Conservation (phyloP, 2,329 filamentous ascomycete genomes). For the Ceratocystis papillata region DNA sequence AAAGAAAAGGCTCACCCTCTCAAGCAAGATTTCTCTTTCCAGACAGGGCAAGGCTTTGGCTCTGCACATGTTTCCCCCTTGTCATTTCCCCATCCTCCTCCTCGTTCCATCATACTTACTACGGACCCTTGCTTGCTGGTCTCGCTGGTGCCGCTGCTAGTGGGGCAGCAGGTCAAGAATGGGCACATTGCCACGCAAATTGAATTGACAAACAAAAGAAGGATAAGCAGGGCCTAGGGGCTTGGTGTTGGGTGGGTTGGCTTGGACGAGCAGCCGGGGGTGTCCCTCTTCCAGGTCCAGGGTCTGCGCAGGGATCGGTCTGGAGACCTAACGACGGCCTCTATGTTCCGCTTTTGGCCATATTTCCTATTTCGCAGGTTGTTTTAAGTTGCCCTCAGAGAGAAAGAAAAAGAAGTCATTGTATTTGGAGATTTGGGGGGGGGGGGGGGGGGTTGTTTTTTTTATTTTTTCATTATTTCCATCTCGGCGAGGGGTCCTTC, state of each 20-base stretch:
- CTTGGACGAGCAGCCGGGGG: too few relatives aligned
- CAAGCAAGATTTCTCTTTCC: not conserved
- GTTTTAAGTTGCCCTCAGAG: too few relatives aligned
- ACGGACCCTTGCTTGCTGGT: not conserved
- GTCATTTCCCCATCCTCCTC: not conserved
- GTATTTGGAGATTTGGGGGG: too few relatives aligned
- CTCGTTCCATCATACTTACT: not conserved
- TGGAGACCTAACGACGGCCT: not conserved
- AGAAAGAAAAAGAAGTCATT: too few relatives aligned
- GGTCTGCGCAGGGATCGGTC: not conserved
- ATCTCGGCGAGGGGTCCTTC: too few relatives aligned
- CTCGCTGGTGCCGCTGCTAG: not conserved
- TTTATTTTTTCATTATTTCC: too few relatives aligned
- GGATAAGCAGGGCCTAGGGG: too few relatives aligned
- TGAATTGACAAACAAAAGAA: not conserved
- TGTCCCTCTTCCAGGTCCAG: not conserved
- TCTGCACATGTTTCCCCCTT: not conserved
- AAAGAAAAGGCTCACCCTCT: too few relatives aligned
- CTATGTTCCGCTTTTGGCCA: conserved; percentile 9
- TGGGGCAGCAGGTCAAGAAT: conserved; percentile 1
- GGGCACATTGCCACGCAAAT: not conserved
- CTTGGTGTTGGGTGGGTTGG: too few relatives aligned
- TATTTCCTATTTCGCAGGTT: not conserved
- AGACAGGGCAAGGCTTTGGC: not conserved
- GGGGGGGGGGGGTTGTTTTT: too few relatives aligned